Percentiles rank a stretch among this genome's conserved stretches.
Evolutionary conservation across 805 yeast species (phyloP).

Genomic region (Schwanniomyces polymorphus): DNA sequence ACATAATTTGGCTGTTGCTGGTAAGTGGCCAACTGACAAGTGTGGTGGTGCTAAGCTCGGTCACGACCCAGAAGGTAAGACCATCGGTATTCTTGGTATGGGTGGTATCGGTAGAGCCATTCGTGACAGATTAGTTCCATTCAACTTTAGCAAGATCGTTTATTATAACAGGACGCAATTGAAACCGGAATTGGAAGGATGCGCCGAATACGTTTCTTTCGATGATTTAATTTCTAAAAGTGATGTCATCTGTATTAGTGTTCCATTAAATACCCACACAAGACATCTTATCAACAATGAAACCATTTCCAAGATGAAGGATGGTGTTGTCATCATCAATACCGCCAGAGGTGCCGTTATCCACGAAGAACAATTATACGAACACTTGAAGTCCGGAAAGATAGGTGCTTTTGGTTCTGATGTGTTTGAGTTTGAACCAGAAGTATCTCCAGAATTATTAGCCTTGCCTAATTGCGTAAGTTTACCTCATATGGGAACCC

Average conservation of each 20-base stretch:
- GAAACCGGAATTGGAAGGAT: conserved; percentile 61
- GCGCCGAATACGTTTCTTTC: conserved; percentile 66
- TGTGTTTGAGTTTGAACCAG: conserved; percentile 75
- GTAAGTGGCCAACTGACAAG: conserved; percentile 58
- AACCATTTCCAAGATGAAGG: conserved; percentile 67
- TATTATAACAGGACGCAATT: conserved; percentile 72
- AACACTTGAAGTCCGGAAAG: conserved; percentile 60
- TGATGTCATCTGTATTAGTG: conserved; percentile 71
- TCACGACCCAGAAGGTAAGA: conserved; percentile 72
- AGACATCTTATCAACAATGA: conserved; percentile 65
- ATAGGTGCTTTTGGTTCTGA: conserved; percentile 71
- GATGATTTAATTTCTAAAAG: conserved; percentile 65
- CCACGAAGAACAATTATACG: conserved; percentile 60
- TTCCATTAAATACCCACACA: conserved; percentile 76
- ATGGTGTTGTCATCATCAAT: conserved; percentile 70
- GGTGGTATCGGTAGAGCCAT: conserved; percentile 90
- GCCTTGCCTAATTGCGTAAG: conserved; percentile 68
- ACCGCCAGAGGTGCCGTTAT: conserved; percentile 87
- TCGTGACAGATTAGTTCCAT: conserved; percentile 67
- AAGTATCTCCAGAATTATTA: conserved; percentile 61
- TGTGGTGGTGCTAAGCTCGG: conserved; percentile 61
- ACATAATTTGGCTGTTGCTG: conserved; percentile 48
- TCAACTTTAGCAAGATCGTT: conserved; percentile 69
- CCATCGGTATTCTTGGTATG: conserved; percentile 80
- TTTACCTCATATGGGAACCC: conserved; percentile 90